Conservation (phyloP, 1,284 basidiomycete species). For the Rhodotorula sp. region DNA sequence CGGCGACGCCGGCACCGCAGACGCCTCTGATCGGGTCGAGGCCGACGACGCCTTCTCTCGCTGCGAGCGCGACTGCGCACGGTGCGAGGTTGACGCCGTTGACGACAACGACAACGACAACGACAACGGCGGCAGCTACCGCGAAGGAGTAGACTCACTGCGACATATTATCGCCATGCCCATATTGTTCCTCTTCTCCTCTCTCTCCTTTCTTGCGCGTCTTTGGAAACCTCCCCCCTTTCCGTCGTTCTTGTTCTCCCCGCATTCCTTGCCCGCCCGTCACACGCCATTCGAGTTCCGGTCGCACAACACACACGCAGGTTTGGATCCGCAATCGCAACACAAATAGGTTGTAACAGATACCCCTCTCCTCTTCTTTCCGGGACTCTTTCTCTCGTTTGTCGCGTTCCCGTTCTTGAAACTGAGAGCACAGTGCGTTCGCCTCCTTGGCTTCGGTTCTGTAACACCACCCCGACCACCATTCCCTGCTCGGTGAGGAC, state of each 20-base stretch:
- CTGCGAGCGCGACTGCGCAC: background rate
- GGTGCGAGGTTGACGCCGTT: constrained; percentile 1
- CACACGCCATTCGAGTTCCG: no score
- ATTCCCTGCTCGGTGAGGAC: no score
- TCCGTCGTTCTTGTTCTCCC: constrained; percentile 5
- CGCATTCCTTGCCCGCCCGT: background rate
- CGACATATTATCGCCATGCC: background rate
- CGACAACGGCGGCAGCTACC: background rate
- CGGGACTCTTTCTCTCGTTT: background rate
- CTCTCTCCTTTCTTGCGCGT: background rate
- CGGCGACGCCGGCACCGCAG: constrained; percentile 11
- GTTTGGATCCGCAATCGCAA: no score
- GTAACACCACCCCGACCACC: no score
- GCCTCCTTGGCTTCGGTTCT: background rate
- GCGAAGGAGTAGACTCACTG: no score
- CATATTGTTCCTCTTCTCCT: background rate
- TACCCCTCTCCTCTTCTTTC: background rate
- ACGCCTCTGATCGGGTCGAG: constrained; percentile 3
- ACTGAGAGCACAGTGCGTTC: no score
- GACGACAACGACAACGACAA: background rate
- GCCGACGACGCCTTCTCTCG: background rate
- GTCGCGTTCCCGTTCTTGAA: background rate
- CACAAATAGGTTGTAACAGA: background rate
- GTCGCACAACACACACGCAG: background rate
- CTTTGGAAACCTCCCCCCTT: background rate